A percentile compares a stretch with the other conserved stretches of the same genome.
These are phyloP conservation scores for Cladosporium sp. DNA, from an alignment of 2,329 filamentous ascomycete species.

Conservation along the genomic window DNA sequence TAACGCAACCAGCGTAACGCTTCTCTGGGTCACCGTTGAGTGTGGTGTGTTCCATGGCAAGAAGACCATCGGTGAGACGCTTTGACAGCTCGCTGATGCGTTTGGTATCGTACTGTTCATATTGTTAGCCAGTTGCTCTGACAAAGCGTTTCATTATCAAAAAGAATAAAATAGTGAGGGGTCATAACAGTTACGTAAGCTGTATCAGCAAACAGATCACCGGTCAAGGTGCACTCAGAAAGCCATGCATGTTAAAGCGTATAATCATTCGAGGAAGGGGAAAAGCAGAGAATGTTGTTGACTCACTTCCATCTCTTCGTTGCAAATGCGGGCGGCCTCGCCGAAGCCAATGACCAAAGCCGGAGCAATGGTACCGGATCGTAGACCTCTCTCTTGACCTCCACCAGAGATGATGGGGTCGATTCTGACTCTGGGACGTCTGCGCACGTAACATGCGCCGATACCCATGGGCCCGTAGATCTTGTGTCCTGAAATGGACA, in stretches of 20 bases:
- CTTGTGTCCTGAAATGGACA: slow-evolving; percentile 99
- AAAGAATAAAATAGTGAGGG: slow-evolving; percentile 15
- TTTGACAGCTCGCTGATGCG: slow-evolving; percentile 82
- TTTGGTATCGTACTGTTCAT: slow-evolving; percentile 81
- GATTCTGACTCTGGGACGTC: slow-evolving; percentile 87
- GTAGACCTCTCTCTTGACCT: slow-evolving; percentile 90
- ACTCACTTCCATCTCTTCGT: slow-evolving; percentile 85
- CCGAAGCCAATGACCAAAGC: slow-evolving; percentile 89
- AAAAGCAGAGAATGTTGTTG: slow-evolving; percentile 22
- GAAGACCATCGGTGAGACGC: slow-evolving; percentile 75
- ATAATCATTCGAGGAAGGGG: slow-evolving; percentile 66
- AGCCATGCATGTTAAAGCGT: slow-evolving; percentile 85
- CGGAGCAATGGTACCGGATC: slow-evolving; percentile 91
- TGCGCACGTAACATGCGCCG: slow-evolving; percentile 91
- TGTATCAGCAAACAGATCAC: slow-evolving; percentile 47
- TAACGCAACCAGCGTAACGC: slow-evolving; percentile 96
- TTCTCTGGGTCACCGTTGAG: slow-evolving; percentile 81
- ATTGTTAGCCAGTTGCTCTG: slow-evolving; percentile 29
- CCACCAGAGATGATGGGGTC: slow-evolving; percentile 96
- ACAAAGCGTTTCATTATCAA: slow-evolving; percentile 1
- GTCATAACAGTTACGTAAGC: slow-evolving; percentile 20
- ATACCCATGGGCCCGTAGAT: slow-evolving; percentile 98
- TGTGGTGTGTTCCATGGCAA: slow-evolving; percentile 86
- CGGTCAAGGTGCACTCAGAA: slow-evolving; percentile 72
- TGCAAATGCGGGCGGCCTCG: slow-evolving; percentile 89